Base-by-base conservation (phyloP, 2,329 filamentous ascomycete species). In the Pseudogymnoascus sp. region DNA sequence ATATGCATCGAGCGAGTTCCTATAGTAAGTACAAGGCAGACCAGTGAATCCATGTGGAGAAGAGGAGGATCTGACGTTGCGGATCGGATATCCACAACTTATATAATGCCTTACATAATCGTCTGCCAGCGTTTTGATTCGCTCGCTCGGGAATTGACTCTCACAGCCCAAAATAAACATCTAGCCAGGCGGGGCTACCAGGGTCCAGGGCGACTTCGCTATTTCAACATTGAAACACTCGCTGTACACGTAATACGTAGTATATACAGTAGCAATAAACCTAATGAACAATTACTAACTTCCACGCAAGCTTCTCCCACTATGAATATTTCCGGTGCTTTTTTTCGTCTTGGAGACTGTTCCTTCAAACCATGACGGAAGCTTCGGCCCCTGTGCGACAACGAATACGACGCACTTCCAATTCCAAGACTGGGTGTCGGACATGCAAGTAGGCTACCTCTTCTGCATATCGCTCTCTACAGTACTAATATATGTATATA, bases 391-490 rank as follows among this genome's bases (percentile, higher is more conserved):
- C 43, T n/a, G 43, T 18, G 43, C 43, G 43, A 33, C 43, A 54
- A 33, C 25, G 28, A 33, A 18, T n/a, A 54, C 43, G n/a, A 20
- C 47, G 28, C 28, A 33, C 28, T 8, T 12, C 28, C n/a, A 33
- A 61, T 36, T 30, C 65, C 0, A 64, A 63, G 36, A 67, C 63
- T 4, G 67, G 67, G 11, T 69, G 67, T 59, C 59, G 62, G 12
- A 69, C 67, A 6, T 69, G 67, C 67, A 69, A 69, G 67, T 68
- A 57, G 59, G 66, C 30, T 14, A 39, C 28, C 18, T 25, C 25
- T 22, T 12, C 5, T 47, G 33, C n/a, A 22, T 63, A 14, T 47
- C 7, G n/a, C 36, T 12, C 4, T 38, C 7, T 30, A 6, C 12
- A 50, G 20, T 14, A n/a, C 25, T 36, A 57, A 59, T 9, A 22